Evolutionary conservation across 106 monocot species (phyloP), one percentile per base, ranked within the genome.

Genomic region (Acorus gramineus): DNA sequence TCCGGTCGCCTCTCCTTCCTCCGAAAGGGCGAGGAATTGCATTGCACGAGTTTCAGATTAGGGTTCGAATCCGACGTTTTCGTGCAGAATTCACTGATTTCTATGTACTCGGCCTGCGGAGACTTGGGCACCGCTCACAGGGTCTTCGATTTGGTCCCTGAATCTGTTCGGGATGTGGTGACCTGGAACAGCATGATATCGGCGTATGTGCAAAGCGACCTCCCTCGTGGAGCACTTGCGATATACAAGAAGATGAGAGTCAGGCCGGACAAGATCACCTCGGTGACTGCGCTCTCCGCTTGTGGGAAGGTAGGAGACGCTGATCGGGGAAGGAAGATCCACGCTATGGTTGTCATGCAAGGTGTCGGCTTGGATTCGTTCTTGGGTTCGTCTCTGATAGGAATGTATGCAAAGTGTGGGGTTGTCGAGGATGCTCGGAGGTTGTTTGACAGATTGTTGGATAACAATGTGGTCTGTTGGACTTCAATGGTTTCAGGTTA

Each of bases 111-210:
- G 43, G 43, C 48, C 3, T 78, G 72, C 59, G 71, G 77, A 48
- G 56, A 53, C 8, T 7, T 28, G 2, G 56, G 7, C 43, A 47
- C 52, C 0, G 79, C 87, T 8, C 60, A 76, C 48, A 53, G 45
- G 68, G 77, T 80, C 8, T 82, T 92, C 56, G 78, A 82, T 46
- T 60, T 46, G 9, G 67, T 77, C 14, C 50, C 67, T 0, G 28
- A 9, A 6, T 61, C 70, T 4, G 50, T 63, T 43, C 61, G 55
- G 6, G 87, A 92, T 53, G 70, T 82, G 2, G 79, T 92, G 62
- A 80, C 92, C 43, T 92, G 92, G 87, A 92, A 87, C n/a, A 85
- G 71, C 50, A 58, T 87, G 72, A 75, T 84, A 8, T 82, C 92
- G 0, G 87, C 84, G 3, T 87, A 78, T 46, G 12, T 80, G 50